phyloP scores from a whole-genome alignment of 2,329 filamentous ascomycete genomes.

The Penicillium sp. region DNA sequence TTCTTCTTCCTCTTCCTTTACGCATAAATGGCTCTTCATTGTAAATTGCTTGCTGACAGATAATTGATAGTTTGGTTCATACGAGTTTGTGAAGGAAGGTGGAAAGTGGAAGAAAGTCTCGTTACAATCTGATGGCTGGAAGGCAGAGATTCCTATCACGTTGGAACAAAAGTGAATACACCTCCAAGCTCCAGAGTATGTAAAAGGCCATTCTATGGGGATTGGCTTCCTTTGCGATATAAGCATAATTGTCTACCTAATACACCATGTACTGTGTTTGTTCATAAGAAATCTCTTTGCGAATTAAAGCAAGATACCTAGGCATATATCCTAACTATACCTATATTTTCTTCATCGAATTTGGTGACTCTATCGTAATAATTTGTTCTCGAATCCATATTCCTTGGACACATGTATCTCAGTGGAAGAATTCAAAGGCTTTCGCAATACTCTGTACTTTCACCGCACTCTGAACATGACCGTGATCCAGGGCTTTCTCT shows the following conservation, averaged over 20 bases:
- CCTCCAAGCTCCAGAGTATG: neutral
- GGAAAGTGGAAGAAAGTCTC: conserved; percentile 9
- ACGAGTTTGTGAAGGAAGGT: conserved; percentile 4
- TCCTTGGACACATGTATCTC: too few relatives aligned
- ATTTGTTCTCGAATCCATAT: too few relatives aligned
- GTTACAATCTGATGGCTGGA: neutral
- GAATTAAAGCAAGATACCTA: neutral
- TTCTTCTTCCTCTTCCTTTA: neutral
- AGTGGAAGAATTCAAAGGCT: too few relatives aligned
- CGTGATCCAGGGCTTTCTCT: too few relatives aligned
- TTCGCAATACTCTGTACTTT: too few relatives aligned
- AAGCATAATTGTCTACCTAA: neutral
- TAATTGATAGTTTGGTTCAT: conserved; percentile 6
- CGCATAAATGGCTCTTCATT: neutral
- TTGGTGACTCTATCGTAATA: too few relatives aligned
- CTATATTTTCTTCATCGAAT: too few relatives aligned
- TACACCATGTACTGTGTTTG: neutral
- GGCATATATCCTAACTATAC: too few relatives aligned
- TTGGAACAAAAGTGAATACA: neutral
- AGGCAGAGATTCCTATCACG: neutral
- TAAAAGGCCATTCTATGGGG: neutral
- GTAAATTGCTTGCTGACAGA: neutral
- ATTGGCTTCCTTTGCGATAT: neutral
- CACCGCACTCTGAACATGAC: too few relatives aligned
- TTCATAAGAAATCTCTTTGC: neutral